Evolutionary conservation across 148 eudicot genomes (phyloP), one percentile per base, ranked within the genome.

Genomic region (Polygonum maritimum): DNA sequence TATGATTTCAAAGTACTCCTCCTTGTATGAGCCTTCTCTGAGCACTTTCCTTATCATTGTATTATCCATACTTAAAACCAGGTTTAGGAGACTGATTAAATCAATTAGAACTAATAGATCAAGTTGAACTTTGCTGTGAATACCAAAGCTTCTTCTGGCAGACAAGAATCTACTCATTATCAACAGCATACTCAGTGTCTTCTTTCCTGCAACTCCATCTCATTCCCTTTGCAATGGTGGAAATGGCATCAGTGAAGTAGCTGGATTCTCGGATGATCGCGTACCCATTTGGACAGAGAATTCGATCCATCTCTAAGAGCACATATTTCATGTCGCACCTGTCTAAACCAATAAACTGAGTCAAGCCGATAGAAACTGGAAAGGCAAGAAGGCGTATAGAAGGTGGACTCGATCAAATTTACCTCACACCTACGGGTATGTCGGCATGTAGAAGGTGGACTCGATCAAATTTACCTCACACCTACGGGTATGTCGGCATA

Each of bases 111-210:
- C 84, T 87, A 44, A 44, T 44, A 11, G 14, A 57, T 88, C 80
- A 87, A 78, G 87, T 80, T 70, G 89, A 89, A 78, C 84, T 87
- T 78, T 83, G 80, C 77, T 87, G 89, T 16, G 95, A 85, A 73
- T 85, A 88, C 98, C 97, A 94, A 31, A 94, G 88, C 80, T 90
- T 83, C 92, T 94, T 94, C 84, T 89, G 95, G 87, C 98, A 94
- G 76, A 94, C 81, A 69, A 94, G 77, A 54, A 94, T 81, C 81
- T 94, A 90, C 79, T 94, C 98, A 4, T 82, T 88, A 57, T 81
- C 90, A 19, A 48, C 78, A 8, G 78, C 85, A 22, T 88, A 73
- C 79, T 90, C 96, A 2, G 93, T 85, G 51, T 84, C 85, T 84
- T 90, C 97, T 81, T 85, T 87, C 1, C 79, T 90, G 79, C 98